Evolutionary conservation across 2,329 filamentous ascomycete species (phyloP).

Genomic region (Cladosporium sp.): DNA sequence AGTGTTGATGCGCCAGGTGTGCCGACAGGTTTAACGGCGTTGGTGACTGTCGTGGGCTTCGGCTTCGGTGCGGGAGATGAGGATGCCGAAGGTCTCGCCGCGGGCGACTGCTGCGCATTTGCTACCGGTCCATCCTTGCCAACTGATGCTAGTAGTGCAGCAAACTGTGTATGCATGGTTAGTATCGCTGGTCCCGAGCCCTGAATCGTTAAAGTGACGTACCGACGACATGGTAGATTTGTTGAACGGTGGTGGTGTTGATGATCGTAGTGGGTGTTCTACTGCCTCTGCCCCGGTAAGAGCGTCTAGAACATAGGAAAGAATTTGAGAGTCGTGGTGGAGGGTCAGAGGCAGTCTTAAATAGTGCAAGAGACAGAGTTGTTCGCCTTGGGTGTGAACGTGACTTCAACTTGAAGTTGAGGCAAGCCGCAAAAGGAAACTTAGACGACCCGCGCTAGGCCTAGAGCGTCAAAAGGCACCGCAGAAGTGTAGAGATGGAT

Average conservation of each 20-base stretch:
- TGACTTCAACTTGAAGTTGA: too few relatives aligned
- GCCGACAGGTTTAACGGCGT: conserved; percentile 17
- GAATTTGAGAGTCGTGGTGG: background rate
- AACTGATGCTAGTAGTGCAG: conserved; percentile 27
- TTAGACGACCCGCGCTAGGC: too few relatives aligned
- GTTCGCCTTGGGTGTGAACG: too few relatives aligned
- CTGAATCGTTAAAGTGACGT: conserved; percentile 5
- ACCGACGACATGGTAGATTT: conserved; percentile 6
- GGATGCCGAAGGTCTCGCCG: background rate
- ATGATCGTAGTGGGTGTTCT: background rate
- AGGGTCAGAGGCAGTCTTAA: background rate
- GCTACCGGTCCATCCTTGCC: conserved; percentile 23
- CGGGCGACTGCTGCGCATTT: conserved; percentile 12
- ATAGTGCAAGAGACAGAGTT: background rate
- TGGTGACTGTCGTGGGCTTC: conserved; percentile 13
- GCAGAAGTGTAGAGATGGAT: too few relatives aligned
- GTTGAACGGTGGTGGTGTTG: background rate
- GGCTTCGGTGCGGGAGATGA: conserved; percentile 17
- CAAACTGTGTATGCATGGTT: conserved; percentile 18
- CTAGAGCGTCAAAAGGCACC: too few relatives aligned
- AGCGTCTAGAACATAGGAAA: conserved; percentile 4
- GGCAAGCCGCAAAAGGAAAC: too few relatives aligned
- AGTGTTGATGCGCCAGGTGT: conserved; percentile 26
- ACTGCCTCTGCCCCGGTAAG: conserved; percentile 5
- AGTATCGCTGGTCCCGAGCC: conserved; percentile 32